Evolutionary conservation across 805 yeast species (phyloP), one percentile per base, ranked within the genome.

Genomic region (Helenozyma baotianmanensis): DNA sequence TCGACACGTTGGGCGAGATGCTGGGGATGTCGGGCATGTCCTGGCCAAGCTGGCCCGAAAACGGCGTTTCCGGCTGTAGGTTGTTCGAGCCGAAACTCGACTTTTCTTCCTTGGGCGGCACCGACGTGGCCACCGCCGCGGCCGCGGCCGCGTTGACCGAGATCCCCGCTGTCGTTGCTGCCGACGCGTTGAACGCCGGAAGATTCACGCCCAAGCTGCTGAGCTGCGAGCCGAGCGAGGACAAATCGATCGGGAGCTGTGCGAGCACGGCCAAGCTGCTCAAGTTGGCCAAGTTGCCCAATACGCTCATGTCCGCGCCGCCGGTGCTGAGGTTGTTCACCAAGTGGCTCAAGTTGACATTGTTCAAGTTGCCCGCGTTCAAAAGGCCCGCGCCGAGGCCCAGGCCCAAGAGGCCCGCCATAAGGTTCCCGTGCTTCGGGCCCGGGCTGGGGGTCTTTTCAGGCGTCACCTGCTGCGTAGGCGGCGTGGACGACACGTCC

Each of bases 251-350:
- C 4, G 70, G 71, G 15, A 64, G 47, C 35, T 65, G 69, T 1
- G 72, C 72, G 40, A 66, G 52, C 9, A 62, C 56, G 2, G 72
- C 72, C 30, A 66, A 51, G 36, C 60, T 64, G 22, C 62, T 54
- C 25, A 66, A 48, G 40, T 56, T 62, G 9, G 71, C 66, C 26
- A 64, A 40, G 37, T 58, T 62, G 4, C 67, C 67, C 12, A 64
- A 42, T 5, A 5, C 45, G 33, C 61, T 51, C 25, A 64, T 42
- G 34, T 64, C 67, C 7, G 19, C 19, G 11, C 64, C 60, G 11
- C 60, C 32, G 12, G 60, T 60, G 18, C 63, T 53, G 24, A 66
- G 48, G 37, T 62, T 62, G 44, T 65, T 60, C 6, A 66, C 69
- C 36, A 66, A 53, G 33, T 64, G 70, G 33, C 70, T 61, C 35